Evolutionary conservation across 139 green algal species (phyloP), one percentile per base, ranked within the genome.

Genomic region (Nannochloris sp.): DNA sequence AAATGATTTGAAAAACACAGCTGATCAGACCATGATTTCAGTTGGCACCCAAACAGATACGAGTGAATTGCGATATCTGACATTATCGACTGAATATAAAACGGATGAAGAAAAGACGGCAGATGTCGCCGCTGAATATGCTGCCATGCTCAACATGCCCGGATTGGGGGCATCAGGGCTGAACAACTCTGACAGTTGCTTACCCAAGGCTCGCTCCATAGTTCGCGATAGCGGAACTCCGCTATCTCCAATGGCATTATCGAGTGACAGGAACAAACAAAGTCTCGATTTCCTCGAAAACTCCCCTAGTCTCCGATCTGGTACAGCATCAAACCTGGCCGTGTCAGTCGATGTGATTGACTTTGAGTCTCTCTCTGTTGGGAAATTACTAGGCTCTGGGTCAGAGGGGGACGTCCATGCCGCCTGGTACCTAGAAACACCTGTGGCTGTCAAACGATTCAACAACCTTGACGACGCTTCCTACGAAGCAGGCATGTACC

Each of bases 391-490:
- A 12, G 71, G 68, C 5, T 57, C 76, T 33, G 70, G 70, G 4
- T 53, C 51, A 61, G 76, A 83, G 51, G 76, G 76, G 20, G 37
- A 56, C 1, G 76, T 83, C 43, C 73, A 83, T 62, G 76, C 76
- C 17, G 73, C 69, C 0, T 79, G 69, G 68, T 72, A 75, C 48
- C 49, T 63, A 13, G 76, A 83, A 12, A 82, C 64, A 2, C 73
- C 73, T 2, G 76, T 83, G 5, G 76, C 76, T 4, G 73, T 83
- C 12, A 83, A 83, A 56, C 33, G 56, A 11, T 59, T 68, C 0
- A 20, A 37, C 3, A 53, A 53, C 5, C 6, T 53, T 53, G 46
- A 53, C 17, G 46, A 53, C 6, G 70, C 53, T n/a, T 40, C 63
- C 23, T 43, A 56, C 36, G 76, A 83, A 60, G 25, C 78, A 9